These are phyloP conservation scores for Hydnum rufescens DNA, from an alignment of 768 basidiomycete species.

Conservation along the genomic window DNA sequence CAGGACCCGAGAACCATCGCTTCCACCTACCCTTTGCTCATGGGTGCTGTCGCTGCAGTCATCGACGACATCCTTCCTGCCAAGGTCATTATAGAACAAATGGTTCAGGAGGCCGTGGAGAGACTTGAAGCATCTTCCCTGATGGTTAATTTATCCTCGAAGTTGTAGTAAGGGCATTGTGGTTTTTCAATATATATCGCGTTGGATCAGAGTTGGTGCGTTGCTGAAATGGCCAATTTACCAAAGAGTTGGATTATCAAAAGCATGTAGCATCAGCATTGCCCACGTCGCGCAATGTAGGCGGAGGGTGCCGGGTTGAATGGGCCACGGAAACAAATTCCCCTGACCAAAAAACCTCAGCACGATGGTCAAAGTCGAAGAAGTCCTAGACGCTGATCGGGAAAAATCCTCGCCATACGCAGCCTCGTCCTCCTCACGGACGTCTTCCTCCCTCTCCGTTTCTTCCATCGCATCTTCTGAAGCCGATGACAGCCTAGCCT, in stretches of 20 bases:
- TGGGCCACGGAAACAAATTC: too few relatives aligned
- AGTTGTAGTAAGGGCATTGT: too few relatives aligned
- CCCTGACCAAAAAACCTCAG: too few relatives aligned
- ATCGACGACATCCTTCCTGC: conserved; percentile 55
- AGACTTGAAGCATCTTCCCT: conserved; percentile 24
- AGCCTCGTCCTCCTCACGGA: conserved; percentile 54
- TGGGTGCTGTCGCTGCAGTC: conserved; percentile 55
- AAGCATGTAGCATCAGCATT: too few relatives aligned
- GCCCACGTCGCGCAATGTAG: too few relatives aligned
- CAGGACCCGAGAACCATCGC: conserved; percentile 54
- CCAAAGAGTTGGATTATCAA: conserved; percentile 7
- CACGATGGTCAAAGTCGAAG: conserved; percentile 84
- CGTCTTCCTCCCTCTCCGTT: conserved; percentile 41
- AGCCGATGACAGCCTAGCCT: conserved; percentile 25
- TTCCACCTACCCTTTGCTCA: conserved; percentile 40
- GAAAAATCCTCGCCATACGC: conserved; percentile 42
- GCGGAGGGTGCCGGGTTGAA: too few relatives aligned
- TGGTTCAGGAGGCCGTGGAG: conserved; percentile 53
- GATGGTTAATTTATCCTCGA: conserved; percentile 11
- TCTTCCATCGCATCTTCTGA: conserved; percentile 46
- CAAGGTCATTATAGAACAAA: conserved; percentile 60
- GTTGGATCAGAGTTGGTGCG: too few relatives aligned
- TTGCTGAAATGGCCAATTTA: conserved; percentile 51
- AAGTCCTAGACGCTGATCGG: conserved; percentile 26
- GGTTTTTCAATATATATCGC: too few relatives aligned